A percentile compares a stretch with the other conserved stretches of the same genome.
phyloP scores from a whole-genome alignment of 1,284 basidiomycete genomes.

The Ceratobasidium sp. region DNA sequence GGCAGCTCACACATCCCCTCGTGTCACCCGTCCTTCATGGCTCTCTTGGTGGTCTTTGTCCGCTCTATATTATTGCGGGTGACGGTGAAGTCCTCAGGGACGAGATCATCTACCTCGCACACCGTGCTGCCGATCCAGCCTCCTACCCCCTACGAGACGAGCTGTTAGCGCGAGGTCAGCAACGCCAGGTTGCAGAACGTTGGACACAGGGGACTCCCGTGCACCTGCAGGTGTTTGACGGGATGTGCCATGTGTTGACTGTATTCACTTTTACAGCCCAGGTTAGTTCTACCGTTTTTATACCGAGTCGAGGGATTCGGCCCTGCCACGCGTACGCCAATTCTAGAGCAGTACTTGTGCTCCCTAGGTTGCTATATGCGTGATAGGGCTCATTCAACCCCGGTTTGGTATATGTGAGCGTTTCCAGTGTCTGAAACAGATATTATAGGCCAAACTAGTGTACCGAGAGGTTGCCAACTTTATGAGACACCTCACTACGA shows the following conservation, averaged over 20 bases:
- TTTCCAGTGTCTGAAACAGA: constrained; percentile 1
- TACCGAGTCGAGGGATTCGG: not conserved
- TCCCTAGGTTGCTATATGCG: not conserved
- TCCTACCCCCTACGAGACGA: constrained; percentile 76
- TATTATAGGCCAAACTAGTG: constrained; percentile 33
- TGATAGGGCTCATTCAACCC: not conserved
- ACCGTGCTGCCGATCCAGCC: constrained; percentile 89
- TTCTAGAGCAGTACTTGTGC: not conserved
- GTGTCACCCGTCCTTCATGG: constrained; percentile 81
- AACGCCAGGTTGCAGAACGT: constrained; percentile 72
- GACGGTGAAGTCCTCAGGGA: constrained; percentile 94
- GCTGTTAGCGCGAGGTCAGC: constrained; percentile 73
- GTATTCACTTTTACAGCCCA: constrained; percentile 58
- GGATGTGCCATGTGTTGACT: constrained; percentile 63
- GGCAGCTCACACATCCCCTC: constrained; percentile 83
- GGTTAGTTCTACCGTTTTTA: constrained; percentile 49
- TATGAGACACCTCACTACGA: constrained; percentile 41
- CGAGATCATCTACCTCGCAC: constrained; percentile 91
- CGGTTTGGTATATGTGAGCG: not conserved
- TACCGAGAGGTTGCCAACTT: constrained; percentile 35
- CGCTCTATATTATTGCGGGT: constrained; percentile 86
- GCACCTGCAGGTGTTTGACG: constrained; percentile 81
- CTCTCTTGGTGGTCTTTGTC: constrained; percentile 92
- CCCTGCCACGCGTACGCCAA: not conserved
- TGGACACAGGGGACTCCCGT: constrained; percentile 81